These are phyloP conservation scores for Penicillium vulpinum DNA, from an alignment of 2,329 filamentous ascomycete species.

Conservation along the genomic window DNA sequence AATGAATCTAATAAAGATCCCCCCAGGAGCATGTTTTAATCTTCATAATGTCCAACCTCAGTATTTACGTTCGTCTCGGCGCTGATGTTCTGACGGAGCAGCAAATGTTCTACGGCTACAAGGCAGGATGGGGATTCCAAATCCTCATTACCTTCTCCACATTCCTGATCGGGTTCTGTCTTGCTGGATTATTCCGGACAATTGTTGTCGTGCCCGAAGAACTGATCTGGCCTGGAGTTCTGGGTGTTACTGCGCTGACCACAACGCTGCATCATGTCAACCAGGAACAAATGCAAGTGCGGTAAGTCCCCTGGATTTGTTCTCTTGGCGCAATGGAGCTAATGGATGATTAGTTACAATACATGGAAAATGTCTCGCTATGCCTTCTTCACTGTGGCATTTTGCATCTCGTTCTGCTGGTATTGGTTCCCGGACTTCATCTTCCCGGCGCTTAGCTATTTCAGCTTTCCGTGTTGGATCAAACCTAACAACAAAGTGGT, in stretches of 20 bases:
- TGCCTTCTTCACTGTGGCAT: conserved; percentile 24
- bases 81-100: conserved; percentile 31
- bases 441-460: conserved; percentile 32
- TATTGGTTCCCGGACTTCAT: conserved; percentile 35
- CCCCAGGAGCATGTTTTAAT: conserved; percentile 27
- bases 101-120: conserved; percentile 29
- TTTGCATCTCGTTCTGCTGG: conserved; percentile 27
- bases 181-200: conserved; percentile 62
- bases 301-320: conserved; percentile 20
- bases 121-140: conserved; percentile 29
- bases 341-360: conserved; percentile 42
- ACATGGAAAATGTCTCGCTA: conserved; percentile 40
- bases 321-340: conserved; percentile 32
- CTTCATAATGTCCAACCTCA: conserved; percentile 33
- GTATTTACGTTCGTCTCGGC: conserved; percentile 28
- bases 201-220: conserved; percentile 56
- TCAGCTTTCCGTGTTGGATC: conserved; percentile 34
- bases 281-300: conserved; percentile 47
- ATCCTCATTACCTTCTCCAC: conserved; percentile 61
- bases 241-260: conserved; percentile 62
- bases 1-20: not conserved
- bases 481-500: conserved; percentile 26
- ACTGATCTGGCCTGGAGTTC: conserved; percentile 60
- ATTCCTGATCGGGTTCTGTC: conserved; percentile 62
- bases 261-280: conserved; percentile 66